Evolutionary conservation across 345 rosid species (phyloP).

Genomic region (Citrus unshiu): DNA sequence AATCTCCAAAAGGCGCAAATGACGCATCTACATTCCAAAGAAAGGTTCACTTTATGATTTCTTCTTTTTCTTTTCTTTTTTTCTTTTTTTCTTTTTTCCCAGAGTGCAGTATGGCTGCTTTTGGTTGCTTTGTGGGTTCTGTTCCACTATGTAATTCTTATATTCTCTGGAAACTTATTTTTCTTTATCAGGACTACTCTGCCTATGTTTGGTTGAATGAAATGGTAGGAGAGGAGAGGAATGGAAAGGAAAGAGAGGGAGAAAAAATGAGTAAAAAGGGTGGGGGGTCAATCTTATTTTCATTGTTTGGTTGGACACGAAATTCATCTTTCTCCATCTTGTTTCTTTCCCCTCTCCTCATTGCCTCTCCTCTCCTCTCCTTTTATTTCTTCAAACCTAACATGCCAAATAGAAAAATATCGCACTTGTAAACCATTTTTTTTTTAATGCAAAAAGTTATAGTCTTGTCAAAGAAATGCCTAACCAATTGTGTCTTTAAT

Average conservation of each 20-base stretch:
- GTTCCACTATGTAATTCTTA: background rate
- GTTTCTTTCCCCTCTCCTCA: too few species aligned
- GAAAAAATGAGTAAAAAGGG: too few species aligned
- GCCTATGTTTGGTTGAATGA: too few species aligned
- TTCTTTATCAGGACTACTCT: too few species aligned
- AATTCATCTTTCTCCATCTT: too few species aligned
- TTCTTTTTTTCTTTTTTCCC: background rate
- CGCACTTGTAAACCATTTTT: background rate
- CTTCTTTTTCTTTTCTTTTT: background rate
- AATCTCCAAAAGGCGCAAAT: constrained; percentile 95
- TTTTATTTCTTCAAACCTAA: too few species aligned
- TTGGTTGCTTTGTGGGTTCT: background rate
- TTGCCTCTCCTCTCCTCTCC: too few species aligned
- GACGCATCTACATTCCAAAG: constrained; percentile 98
- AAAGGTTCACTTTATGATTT: constrained; percentile 53
- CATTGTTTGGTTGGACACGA: too few species aligned
- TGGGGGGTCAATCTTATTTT: too few species aligned
- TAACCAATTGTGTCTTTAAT: constrained; percentile 17
- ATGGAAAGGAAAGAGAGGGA: too few species aligned
- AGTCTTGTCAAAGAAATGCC: background rate
- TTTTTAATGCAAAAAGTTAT: background rate
- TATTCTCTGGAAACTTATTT: too few species aligned
- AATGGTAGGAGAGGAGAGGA: too few species aligned
- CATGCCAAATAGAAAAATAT: background rate
- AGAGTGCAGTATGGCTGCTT: background rate